Percentiles rank a stretch among this genome's conserved stretches.
phyloP scores from a whole-genome alignment of 2,329 filamentous ascomycete species.

The Neurospora sp. region DNA sequence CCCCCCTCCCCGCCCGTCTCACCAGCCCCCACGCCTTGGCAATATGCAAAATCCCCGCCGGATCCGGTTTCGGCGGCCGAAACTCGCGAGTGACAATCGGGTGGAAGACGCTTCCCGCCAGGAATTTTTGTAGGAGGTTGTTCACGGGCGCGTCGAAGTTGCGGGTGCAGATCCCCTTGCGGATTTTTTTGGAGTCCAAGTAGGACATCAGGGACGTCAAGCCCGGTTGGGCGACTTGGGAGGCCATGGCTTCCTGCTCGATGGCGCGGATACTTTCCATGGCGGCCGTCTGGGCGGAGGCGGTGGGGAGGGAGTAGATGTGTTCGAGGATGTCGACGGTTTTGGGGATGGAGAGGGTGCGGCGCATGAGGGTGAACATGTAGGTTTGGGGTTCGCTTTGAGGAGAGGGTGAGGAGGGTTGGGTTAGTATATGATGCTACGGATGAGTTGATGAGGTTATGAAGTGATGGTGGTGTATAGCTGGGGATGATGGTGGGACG shows the following conservation, averaged over 20 bases:
- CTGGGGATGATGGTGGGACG: too few species aligned
- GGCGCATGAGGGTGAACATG: conserved; percentile 88
- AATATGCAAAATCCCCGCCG: conserved; percentile 80
- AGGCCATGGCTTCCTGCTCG: conserved; percentile 69
- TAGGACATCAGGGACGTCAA: conserved; percentile 72
- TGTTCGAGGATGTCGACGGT: conserved; percentile 79
- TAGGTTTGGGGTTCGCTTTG: conserved; percentile 83
- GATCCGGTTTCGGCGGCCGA: conserved; percentile 74
- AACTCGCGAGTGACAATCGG: conserved; percentile 83
- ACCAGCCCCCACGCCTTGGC: conserved; percentile 63
- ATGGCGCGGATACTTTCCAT: conserved; percentile 67
- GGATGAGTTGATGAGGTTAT: too few species aligned
- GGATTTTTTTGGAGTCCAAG: conserved; percentile 30
- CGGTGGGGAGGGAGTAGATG: conserved; percentile 61
- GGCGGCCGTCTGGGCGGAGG: conserved; percentile 48
- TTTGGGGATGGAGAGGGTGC: conserved; percentile 61
- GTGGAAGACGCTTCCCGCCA: conserved; percentile 55
- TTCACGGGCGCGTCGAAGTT: conserved; percentile 79
- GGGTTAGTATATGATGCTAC: too few species aligned
- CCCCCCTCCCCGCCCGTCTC: conserved; percentile 10
- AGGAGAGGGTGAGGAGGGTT: too few species aligned
- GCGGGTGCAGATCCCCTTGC: conserved; percentile 82
- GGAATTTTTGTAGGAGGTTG: conserved; percentile 65
- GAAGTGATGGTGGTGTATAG: too few species aligned
- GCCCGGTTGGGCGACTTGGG: conserved; percentile 74